These are phyloP conservation scores for Pseudognaphalium luteoalbum DNA, from an alignment of 129 eudicot genomes.

Conservation along the genomic window DNA sequence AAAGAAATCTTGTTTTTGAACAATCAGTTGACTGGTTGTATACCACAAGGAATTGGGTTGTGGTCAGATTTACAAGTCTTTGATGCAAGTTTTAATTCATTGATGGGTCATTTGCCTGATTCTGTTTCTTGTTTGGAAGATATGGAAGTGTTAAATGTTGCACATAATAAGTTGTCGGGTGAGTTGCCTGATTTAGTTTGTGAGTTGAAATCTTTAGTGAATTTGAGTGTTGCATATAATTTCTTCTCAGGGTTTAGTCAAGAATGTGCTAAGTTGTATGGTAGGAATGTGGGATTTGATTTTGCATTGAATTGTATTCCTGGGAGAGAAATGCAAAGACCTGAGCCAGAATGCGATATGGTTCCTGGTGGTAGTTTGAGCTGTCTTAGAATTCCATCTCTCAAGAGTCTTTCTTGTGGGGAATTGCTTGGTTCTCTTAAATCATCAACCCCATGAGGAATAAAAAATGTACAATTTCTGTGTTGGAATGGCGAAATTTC, in stretches of 20 bases:
- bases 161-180: conserved; percentile 63
- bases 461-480: neutral
- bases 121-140: conserved; percentile 60
- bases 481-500: neutral
- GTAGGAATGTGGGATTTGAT: conserved; percentile 66
- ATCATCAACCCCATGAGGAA: conserved; percentile 26
- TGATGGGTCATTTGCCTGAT: conserved; percentile 73
- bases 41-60: conserved; percentile 68
- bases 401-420: conserved; percentile 65
- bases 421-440: conserved; percentile 33
- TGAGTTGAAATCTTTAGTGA: conserved; percentile 48
- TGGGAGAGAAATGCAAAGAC: conserved; percentile 82
- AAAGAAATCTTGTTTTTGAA: conserved; percentile 65
- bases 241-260: conserved; percentile 70
- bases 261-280: conserved; percentile 46
- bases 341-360: conserved; percentile 69
- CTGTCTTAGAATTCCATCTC: conserved; percentile 68
- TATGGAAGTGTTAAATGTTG: conserved; percentile 67
- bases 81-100: conserved; percentile 46
- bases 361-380: conserved; percentile 66
- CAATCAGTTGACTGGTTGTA: conserved; percentile 65
- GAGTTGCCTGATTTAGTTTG: conserved; percentile 67
- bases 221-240: conserved; percentile 66
- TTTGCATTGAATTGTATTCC: conserved; percentile 72
- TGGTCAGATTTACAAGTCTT: conserved; percentile 67